Evolutionary conservation across 345 rosid genomes (phyloP).

Genomic region (Psidium friedrichsthalianum): DNA sequence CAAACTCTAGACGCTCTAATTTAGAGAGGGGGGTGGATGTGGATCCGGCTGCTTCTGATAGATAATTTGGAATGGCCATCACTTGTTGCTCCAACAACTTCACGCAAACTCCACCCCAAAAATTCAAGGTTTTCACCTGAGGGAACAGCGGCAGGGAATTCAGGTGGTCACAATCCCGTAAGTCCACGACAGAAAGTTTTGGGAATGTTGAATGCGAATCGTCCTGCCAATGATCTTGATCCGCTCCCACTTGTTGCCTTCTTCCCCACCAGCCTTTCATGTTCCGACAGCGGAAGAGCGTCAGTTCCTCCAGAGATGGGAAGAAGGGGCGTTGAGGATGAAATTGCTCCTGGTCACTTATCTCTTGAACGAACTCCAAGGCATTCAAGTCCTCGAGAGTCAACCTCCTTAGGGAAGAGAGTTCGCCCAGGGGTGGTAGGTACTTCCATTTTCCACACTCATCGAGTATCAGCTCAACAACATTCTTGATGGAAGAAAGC

Average conservation of each 20-base stretch:
- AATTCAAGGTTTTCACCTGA: not conserved
- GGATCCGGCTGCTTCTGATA: not conserved
- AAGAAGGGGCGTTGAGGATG: not conserved
- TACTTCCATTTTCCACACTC: not conserved
- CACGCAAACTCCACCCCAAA: rapidly evolving
- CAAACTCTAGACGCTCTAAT: not conserved
- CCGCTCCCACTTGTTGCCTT: not conserved
- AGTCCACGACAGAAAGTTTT: not conserved
- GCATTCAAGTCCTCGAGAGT: not conserved
- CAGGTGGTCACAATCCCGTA: not conserved
- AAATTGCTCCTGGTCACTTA: not conserved
- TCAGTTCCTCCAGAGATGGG: not conserved
- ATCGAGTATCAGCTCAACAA: not conserved
- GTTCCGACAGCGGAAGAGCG: not conserved
- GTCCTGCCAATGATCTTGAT: not conserved
- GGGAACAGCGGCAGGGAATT: not conserved
- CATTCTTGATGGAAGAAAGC: not conserved
- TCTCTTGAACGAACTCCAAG: not conserved
- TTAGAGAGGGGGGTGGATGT: not conserved
- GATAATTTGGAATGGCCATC: not conserved
- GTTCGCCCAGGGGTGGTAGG: not conserved
- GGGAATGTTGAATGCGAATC: not conserved
- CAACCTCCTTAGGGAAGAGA: not conserved
- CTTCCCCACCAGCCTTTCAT: not conserved
- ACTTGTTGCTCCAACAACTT: not conserved